These are phyloP conservation scores for Paraconiothyrium brasiliense DNA, from an alignment of 2,329 filamentous ascomycete species.

Conservation along the genomic window DNA sequence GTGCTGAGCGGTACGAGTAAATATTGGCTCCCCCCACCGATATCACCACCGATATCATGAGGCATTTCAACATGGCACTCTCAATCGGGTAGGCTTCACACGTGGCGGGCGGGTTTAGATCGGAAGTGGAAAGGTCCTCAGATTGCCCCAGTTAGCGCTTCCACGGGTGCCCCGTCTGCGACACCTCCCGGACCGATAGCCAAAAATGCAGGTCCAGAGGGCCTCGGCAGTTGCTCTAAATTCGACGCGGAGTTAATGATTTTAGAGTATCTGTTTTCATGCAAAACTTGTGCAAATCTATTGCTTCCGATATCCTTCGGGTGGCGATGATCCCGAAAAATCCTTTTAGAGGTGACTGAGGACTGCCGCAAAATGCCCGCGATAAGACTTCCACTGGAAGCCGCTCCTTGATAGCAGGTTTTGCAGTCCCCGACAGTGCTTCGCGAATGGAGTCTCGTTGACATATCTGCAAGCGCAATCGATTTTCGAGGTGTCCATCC, in stretches of 20 bases:
- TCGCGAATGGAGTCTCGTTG: not conserved
- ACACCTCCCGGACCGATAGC: not conserved
- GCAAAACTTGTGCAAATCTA: not conserved
- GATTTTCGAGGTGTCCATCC: not conserved
- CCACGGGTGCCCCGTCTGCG: not conserved
- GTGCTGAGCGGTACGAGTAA: not conserved
- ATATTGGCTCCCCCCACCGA: not conserved
- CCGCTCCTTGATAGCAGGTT: not conserved
- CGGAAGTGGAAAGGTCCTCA: not conserved
- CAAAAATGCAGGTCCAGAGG: not conserved
- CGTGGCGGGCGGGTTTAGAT: not conserved
- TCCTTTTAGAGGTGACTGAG: not conserved
- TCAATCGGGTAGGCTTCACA: not conserved
- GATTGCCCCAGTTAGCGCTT: not conserved
- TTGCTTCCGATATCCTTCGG: not conserved
- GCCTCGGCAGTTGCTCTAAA: not conserved
- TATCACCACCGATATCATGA: not conserved
- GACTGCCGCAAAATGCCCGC: too few species aligned
- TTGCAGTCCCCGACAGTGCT: not conserved
- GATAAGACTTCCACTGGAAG: not conserved
- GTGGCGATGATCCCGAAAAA: not conserved
- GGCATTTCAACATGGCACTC: not conserved
- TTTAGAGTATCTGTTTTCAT: not conserved
- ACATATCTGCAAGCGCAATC: not conserved
- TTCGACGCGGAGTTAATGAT: constrained; percentile 2